Conservation (phyloP, 192 early-diverging fungal genomes). For the Funneliformis geosporum region DNA sequence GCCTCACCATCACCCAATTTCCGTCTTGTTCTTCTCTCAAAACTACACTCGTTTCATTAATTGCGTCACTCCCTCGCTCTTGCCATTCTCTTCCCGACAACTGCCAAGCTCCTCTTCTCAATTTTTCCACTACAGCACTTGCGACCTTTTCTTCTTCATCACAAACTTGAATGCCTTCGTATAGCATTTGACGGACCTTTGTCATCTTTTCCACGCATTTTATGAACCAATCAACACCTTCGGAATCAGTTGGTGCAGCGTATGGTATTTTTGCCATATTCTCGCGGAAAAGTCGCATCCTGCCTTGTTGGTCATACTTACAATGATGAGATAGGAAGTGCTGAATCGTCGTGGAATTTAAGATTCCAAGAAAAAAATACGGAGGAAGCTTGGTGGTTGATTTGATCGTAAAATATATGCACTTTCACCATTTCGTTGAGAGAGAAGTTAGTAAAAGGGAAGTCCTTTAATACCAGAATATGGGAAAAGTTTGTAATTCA, state of each 20-base stretch:
- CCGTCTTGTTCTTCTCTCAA: slow-evolving; percentile 32
- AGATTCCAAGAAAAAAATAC: slow-evolving; percentile 48
- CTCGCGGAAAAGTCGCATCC: slow-evolving; percentile 58
- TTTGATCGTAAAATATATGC: slow-evolving; percentile 56
- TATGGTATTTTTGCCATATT: slow-evolving; percentile 61
- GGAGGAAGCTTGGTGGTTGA: slow-evolving; percentile 24
- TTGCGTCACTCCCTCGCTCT: slow-evolving; percentile 11
- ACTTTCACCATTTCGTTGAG: slow-evolving; percentile 22
- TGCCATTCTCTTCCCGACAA: slow-evolving; percentile 14
- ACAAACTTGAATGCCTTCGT: slow-evolving; percentile 15
- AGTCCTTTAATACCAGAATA: background rate
- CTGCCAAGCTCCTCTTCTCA: slow-evolving; percentile 7
- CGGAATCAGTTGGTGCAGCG: slow-evolving; percentile 18
- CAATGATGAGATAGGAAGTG: slow-evolving; percentile 50
- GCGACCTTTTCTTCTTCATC: slow-evolving; percentile 39
- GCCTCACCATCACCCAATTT: slow-evolving; percentile 34
- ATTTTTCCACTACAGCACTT: slow-evolving; percentile 36
- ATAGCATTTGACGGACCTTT: slow-evolving; percentile 16
- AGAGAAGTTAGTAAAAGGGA: background rate
- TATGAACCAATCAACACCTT: background rate
- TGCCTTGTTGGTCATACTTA: slow-evolving; percentile 58
- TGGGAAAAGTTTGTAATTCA: background rate
- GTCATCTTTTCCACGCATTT: slow-evolving; percentile 18
- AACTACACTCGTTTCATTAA: slow-evolving; percentile 24
- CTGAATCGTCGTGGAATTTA: slow-evolving; percentile 56